Base-by-base conservation (phyloP, 2,329 filamentous ascomycete genomes). In the Colletotrichum shisoi region DNA sequence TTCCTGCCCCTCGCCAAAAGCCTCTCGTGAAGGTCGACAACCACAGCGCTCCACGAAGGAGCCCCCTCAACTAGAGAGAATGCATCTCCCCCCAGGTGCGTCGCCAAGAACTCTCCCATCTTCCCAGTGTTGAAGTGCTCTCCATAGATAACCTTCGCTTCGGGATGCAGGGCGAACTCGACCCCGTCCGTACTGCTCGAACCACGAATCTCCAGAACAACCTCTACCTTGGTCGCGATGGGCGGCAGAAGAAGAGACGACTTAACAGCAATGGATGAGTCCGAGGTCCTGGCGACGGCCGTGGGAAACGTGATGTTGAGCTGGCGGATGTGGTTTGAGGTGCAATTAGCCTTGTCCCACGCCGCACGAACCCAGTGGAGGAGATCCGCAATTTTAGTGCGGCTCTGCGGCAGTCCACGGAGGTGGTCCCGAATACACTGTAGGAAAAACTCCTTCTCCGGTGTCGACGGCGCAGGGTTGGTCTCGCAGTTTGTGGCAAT, bases 101-200 rank as follows among this genome's bases (percentile, higher is more conserved):
- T 83, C 13, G 80, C 76, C 69, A 95, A 74, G 71, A 91, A 93
- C 62, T 92, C 90, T n/a, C 80, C 81, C 81, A 95, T 89, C 77
- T 92, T 93, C 57, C 82, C 85, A 70, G 88, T 87, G 70, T 92
- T 91, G 76, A 94, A 93, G 67, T 85, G 83, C 78, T 94, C 91
- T 0, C 92, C 92, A 74, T 95, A 95, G 2, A 93, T 81, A 1
- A 94, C 87, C 59, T 81, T 82, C 0, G 88, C 90, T 24, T 79
- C 80, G 1, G 84, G 81, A 6, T 78, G 78, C 27, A 91, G 79
- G 15, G 77, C 76, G 42, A 92, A 81, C 1, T 85, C 82, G 12
- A 89, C 78, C 3, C 83, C 82, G n/a, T 81, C 79, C 1, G 79
- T 78, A 0, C 78, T 78, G 56, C 77, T 80, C 11, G 77, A 76